A percentile compares a stretch with the other conserved stretches of the same genome.
phyloP scores from a whole-genome alignment of 2,329 filamentous ascomycete genomes.

The Stenocarpella maydis region DNA sequence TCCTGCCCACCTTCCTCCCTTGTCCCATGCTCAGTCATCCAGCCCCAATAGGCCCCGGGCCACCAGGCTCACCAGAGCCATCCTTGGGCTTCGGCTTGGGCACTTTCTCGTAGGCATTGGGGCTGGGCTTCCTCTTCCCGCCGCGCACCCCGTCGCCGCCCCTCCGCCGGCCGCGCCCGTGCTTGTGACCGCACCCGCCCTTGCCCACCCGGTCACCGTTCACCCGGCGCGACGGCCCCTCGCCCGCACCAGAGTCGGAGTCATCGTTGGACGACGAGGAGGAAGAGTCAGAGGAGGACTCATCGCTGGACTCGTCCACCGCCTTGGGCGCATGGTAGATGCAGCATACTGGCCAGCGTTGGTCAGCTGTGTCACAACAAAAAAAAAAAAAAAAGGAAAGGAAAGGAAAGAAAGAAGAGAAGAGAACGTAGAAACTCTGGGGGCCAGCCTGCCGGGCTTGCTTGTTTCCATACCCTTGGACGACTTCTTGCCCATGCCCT shows the following conservation, averaged over 20 bases:
- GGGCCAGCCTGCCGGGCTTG: no score
- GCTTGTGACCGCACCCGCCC: constrained; percentile 19
- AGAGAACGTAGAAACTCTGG: no score
- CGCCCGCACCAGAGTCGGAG: constrained; percentile 46
- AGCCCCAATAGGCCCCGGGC: constrained; percentile 14
- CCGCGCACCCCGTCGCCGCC: not conserved
- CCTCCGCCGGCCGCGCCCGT: constrained; percentile 25
- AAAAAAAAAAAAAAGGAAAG: no score
- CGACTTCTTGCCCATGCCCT: constrained; percentile 90
- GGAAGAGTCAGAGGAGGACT: constrained; percentile 65
- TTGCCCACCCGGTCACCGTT: constrained; percentile 29
- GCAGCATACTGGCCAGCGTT: constrained; percentile 79
- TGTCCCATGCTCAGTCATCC: not conserved
- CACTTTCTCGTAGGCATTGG: constrained; percentile 36
- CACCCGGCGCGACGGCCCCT: constrained; percentile 50
- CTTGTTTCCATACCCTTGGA: constrained; percentile 74
- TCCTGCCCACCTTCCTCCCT: not conserved
- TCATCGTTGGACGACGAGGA: constrained; percentile 46
- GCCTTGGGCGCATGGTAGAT: constrained; percentile 91
- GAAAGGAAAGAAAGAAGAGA: no score
- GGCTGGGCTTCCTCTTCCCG: constrained; percentile 33
- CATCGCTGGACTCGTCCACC: constrained; percentile 82
- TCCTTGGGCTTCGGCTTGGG: constrained; percentile 35
- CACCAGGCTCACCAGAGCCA: constrained; percentile 7
- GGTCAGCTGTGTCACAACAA: not conserved